Evolutionary conservation across 345 rosid genomes (phyloP).

Genomic region (Corymbia maculata): DNA sequence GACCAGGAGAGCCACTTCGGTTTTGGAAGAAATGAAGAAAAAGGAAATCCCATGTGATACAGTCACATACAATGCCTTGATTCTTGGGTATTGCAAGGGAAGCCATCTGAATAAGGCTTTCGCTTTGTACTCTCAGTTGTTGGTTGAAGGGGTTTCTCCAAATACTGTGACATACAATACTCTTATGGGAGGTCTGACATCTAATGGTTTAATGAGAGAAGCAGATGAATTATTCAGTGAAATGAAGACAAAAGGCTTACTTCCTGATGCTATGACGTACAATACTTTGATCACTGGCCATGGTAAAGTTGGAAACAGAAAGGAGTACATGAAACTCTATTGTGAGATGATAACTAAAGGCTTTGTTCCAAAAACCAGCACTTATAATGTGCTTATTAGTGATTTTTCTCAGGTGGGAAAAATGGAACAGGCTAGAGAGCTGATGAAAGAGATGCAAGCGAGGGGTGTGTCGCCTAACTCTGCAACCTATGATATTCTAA

Average conservation of each 20-base stretch:
- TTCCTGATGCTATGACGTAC: conserved; percentile 53
- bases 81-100: conserved; percentile 53
- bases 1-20: conserved; percentile 58
- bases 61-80: conserved; percentile 60
- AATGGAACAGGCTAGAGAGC: conserved; percentile 75
- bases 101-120: conserved; percentile 45
- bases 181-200: conserved; percentile 49
- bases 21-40: conserved; percentile 39
- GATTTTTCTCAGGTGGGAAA: conserved; percentile 55
- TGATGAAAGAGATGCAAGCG: conserved; percentile 62
- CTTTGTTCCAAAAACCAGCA: conserved; percentile 62
- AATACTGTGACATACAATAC: conserved; percentile 58
- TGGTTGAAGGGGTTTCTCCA: conserved; percentile 44
- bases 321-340: conserved; percentile 46
- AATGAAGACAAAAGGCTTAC: conserved; percentile 54
- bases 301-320: conserved; percentile 62
- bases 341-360: conserved; percentile 77
- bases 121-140: conserved; percentile 41
- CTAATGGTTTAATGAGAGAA: conserved; percentile 34
- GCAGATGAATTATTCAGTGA: conserved; percentile 38
- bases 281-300: conserved; percentile 58
- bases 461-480: conserved; percentile 54
- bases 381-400: conserved; percentile 66
- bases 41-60: conserved; percentile 43
- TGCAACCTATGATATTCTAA: conserved; percentile 64